A percentile compares a stretch with the other conserved stretches of the same genome.
phyloP scores from a whole-genome alignment of 441 rosid species.

The Lepidium campestre region DNA sequence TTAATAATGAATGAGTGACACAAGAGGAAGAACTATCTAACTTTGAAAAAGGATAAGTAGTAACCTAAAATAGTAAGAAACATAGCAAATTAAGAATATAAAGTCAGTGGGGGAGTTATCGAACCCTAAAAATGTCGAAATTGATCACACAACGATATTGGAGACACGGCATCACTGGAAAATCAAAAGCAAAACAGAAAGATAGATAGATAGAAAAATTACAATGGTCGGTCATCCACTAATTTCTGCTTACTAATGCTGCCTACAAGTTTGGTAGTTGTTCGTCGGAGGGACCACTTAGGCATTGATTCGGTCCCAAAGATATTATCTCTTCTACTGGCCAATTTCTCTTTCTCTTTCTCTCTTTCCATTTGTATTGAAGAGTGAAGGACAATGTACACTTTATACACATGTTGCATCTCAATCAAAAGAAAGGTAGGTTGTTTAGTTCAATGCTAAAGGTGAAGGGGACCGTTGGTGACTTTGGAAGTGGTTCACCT shows the following conservation, averaged over 20 bases:
- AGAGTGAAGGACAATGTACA: too few species aligned
- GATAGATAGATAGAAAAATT: neutral
- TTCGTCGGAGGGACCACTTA: conserved; percentile 10
- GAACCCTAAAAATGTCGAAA: neutral
- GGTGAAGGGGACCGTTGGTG: too few species aligned
- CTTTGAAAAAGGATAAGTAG: neutral
- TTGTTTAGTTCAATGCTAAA: too few species aligned
- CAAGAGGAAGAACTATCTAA: too few species aligned
- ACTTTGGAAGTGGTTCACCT: too few species aligned
- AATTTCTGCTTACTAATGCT: neutral
- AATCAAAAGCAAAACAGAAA: neutral
- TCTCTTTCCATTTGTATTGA: neutral
- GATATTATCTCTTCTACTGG: neutral
- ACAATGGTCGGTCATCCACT: neutral
- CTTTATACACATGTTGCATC: too few species aligned
- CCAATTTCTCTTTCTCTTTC: conserved; percentile 1
- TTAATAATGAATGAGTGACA: neutral
- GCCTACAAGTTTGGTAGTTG: neutral
- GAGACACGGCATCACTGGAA: neutral
- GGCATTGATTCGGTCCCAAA: conserved; percentile 30
- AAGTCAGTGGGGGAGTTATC: neutral
- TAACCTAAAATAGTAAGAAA: neutral
- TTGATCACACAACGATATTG: neutral
- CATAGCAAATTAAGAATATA: neutral
- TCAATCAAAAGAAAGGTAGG: too few species aligned